Evolutionary conservation across 2,329 filamentous ascomycete species (phyloP).

Genomic region (Cercospora sojina): DNA sequence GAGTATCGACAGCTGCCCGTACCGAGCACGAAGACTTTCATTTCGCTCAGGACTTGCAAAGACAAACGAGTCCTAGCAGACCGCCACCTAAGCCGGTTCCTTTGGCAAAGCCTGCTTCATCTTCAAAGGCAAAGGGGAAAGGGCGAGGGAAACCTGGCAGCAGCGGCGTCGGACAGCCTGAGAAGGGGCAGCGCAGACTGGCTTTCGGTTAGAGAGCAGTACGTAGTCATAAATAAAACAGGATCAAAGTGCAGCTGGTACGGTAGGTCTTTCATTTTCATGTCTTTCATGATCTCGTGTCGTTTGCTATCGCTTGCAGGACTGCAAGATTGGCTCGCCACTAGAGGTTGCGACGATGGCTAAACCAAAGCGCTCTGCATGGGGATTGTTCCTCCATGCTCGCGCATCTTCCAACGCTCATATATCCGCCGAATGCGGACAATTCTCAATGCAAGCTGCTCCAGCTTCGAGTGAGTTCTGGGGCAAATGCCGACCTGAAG

Average conservation of each 20-base stretch:
- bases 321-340: not conserved
- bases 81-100: slow-evolving; percentile 27
- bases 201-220: slow-evolving; percentile 41
- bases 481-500: too few species aligned
- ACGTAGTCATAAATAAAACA: not conserved
- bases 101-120: slow-evolving; percentile 20
- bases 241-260: not conserved
- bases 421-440: too few species aligned
- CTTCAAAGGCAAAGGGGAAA: slow-evolving; percentile 30
- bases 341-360: not conserved
- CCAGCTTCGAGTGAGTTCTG: too few species aligned
- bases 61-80: slow-evolving; percentile 47
- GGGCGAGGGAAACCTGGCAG: slow-evolving; percentile 41
- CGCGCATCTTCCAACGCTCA: too few species aligned
- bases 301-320: not conserved
- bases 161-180: slow-evolving; percentile 31
- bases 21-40: slow-evolving; percentile 92
- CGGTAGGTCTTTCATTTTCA: not conserved
- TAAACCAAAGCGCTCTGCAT: not conserved
- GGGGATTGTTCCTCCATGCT: not conserved
- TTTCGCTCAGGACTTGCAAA: slow-evolving; percentile 81
- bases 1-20: slow-evolving; percentile 58
- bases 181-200: slow-evolving; percentile 49
- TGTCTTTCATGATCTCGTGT: not conserved
- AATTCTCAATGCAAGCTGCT: too few species aligned